Percentiles rank a stretch among this genome's conserved stretches.
Evolutionary conservation across 345 rosid genomes (phyloP).

Genomic region (Syzygium jambos): DNA sequence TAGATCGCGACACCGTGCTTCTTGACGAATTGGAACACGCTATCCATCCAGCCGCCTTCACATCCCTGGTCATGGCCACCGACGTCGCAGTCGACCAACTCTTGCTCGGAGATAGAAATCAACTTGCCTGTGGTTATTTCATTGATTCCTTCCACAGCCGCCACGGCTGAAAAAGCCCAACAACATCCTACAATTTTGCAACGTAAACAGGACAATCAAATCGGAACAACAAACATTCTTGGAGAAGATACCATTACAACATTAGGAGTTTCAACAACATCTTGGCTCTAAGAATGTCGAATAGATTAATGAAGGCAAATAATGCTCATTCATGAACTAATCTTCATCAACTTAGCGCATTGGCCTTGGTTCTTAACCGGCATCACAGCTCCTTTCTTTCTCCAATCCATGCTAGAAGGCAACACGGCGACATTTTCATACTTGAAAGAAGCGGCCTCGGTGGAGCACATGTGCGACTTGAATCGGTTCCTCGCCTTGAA

Average conservation of each 20-base stretch:
- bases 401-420: conserved; percentile 33
- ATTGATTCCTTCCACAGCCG: conserved; percentile 16
- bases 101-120: conserved; percentile 16
- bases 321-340: neutral
- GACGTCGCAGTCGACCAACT: conserved; percentile 10
- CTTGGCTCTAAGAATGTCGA: neutral
- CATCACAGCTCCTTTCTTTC: conserved; percentile 39
- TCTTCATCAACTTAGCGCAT: conserved; percentile 19
- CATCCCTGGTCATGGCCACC: conserved; percentile 5
- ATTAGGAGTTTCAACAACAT: neutral
- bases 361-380: conserved; percentile 30
- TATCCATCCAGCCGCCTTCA: conserved; percentile 22
- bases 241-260: neutral
- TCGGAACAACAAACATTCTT: neutral
- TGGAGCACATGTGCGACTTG: conserved; percentile 1
- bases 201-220: neutral
- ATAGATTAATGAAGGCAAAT: neutral
- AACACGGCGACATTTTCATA: conserved; percentile 24
- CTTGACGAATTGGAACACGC: conserved; percentile 18
- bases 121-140: conserved; percentile 6
- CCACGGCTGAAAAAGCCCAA: conserved; percentile 22
- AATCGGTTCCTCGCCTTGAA: conserved; percentile 29
- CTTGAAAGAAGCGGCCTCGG: conserved; percentile 5
- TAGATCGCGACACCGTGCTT: too few relatives aligned
- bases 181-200: conserved; percentile 7